These are phyloP conservation scores for Xylaria sp. DNA, from an alignment of 2,329 filamentous ascomycete species.

Conservation along the genomic window DNA sequence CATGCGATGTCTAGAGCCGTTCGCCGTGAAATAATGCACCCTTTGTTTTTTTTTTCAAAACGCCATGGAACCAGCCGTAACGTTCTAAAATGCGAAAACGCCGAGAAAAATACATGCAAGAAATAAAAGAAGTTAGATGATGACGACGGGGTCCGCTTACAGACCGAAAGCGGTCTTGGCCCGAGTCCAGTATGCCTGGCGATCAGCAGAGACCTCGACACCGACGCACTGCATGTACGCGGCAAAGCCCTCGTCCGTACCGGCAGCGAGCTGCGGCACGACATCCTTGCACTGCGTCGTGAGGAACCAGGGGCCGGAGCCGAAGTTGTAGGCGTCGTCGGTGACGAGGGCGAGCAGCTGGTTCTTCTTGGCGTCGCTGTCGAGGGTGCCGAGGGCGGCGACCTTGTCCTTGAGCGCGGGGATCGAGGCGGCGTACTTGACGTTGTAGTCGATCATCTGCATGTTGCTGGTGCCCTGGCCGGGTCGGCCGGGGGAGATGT, in stretches of 20 bases:
- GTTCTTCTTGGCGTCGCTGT: constrained; percentile 50
- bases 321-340: constrained; percentile 65
- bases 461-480: constrained; percentile 77
- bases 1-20: background rate
- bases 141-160: background rate
- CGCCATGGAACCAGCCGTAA: constrained; percentile 10
- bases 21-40: background rate
- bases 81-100: background rate
- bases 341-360: constrained; percentile 58
- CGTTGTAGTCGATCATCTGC: constrained; percentile 60
- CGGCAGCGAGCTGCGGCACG: constrained; percentile 49
- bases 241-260: constrained; percentile 56
- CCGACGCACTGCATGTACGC: constrained; percentile 63
- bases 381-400: constrained; percentile 39
- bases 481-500: constrained; percentile 66
- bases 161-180: constrained; percentile 62
- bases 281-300: constrained; percentile 56
- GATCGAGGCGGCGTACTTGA: constrained; percentile 60
- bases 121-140: background rate
- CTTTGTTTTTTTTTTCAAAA: background rate
- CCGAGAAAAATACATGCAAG: background rate
- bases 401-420: constrained; percentile 51
- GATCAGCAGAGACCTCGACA: constrained; percentile 47
- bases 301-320: constrained; percentile 63
- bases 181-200: constrained; percentile 55